Percentiles rank a stretch among this genome's conserved stretches.
These are phyloP conservation scores for Schizothecium vesticola DNA, from an alignment of 495 filamentous ascomycete genomes.

Conservation along the genomic window DNA sequence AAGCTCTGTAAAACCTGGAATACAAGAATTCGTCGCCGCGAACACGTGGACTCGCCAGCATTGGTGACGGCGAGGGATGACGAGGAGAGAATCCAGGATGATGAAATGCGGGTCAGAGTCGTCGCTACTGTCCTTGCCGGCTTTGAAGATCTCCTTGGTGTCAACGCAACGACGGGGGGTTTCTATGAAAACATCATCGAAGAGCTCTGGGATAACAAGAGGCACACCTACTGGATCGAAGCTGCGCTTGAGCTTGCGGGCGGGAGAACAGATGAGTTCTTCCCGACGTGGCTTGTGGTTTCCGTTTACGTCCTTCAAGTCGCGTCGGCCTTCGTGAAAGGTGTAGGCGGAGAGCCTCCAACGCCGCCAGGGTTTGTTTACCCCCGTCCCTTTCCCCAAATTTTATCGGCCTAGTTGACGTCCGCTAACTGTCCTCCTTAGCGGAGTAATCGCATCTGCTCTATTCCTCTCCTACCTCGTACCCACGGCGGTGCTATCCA, in stretches of 20 bases:
- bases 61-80: not conserved
- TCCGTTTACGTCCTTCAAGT: not conserved
- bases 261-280: not conserved
- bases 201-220: not conserved
- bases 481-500: constrained; percentile 5
- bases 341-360: not conserved
- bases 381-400: not conserved
- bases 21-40: not conserved
- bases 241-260: not conserved
- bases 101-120: not conserved
- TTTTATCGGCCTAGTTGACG: too few relatives aligned
- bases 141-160: not conserved
- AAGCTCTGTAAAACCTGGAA: not conserved
- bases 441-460: constrained; percentile 2
- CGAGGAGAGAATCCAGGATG: not conserved
- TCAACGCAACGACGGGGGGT: not conserved
- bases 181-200: not conserved
- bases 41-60: not conserved
- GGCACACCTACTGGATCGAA: not conserved
- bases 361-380: constrained; percentile 1
- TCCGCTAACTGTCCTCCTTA: not conserved
- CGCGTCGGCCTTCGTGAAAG: not conserved
- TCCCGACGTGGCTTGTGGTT: not conserved
- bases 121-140: not conserved
- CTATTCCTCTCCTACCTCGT: constrained; percentile 8